Evolutionary conservation across 1,284 basidiomycete genomes (phyloP), one percentile per base, ranked within the genome.

Genomic region (Marasmius oreades): DNA sequence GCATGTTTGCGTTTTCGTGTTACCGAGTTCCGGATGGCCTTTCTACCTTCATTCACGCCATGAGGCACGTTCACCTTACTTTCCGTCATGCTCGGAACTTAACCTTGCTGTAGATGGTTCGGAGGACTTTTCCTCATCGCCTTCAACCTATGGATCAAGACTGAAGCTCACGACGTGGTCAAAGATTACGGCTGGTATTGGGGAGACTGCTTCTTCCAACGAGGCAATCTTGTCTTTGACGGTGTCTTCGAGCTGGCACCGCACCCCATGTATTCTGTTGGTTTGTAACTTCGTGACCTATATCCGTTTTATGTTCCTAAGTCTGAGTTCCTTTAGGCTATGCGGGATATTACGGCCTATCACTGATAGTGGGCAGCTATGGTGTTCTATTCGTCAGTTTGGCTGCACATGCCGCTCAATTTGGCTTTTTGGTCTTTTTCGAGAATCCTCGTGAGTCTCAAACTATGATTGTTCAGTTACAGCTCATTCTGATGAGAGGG

Each of bases 111-210:
- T 55, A 92, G 93, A 62, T 98, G 96, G 95, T 70, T 90, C 44
- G 87, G 87, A 12, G 96, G 97, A 12, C 73, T 93, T 63, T 79
- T 84, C 0, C 76, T 99, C 34, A 95, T 99, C 67, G 81, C 82
- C 39, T 98, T 99, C 80, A 99, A 99, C 70, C 80, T 98, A 36
- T 99, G 96, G 95, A 95, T 99, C 64, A 99, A 99, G 73, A 90
- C 93, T 12, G 96, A 99, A 67, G 96, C 96, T 0, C 96, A 99
- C 70, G 82, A 93, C 51, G 93, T 99, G 52, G 95, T 99, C 60
- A 98, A 97, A 63, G 88, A 90, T 62, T 91, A 90, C 61, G 90
- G 90, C 10, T 93, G 93, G 94, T 99, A 99, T 73, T 98, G 96
- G 96, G 96, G 96, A 18, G 96, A 99, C 67, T 92, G 92, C 51